Conservation (phyloP, 345 rosid species). For the Arabis alpina region DNA sequence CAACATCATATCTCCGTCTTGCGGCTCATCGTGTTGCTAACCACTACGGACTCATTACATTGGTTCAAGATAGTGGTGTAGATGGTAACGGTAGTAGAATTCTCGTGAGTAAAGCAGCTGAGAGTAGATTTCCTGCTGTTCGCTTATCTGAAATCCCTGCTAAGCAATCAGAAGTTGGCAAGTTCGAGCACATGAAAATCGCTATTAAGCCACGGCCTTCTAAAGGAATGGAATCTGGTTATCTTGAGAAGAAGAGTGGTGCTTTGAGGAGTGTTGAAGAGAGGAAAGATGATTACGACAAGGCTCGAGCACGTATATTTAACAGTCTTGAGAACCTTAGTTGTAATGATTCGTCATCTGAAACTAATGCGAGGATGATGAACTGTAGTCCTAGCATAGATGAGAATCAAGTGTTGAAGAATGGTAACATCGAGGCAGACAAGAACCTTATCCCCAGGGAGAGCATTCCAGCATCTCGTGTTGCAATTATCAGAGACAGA, state of each 20-base stretch:
- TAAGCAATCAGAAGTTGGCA: slow-evolving; percentile 64
- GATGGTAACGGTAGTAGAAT: slow-evolving; percentile 68
- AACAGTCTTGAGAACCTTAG: slow-evolving; percentile 52
- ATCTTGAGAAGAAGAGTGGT: slow-evolving; percentile 48
- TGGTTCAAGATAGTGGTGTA: slow-evolving; percentile 68
- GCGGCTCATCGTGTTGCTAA: slow-evolving; percentile 95
- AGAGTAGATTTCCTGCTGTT: slow-evolving; percentile 67
- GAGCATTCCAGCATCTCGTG: slow-evolving; percentile 54
- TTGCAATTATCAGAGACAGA: slow-evolving; percentile 84
- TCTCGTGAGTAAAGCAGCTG: slow-evolving; percentile 61
- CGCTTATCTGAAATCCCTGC: slow-evolving; percentile 69
- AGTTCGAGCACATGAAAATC: slow-evolving; percentile 63
- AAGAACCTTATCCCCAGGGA: slow-evolving; percentile 49
- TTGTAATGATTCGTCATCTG: slow-evolving; percentile 53
- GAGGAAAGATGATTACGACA: slow-evolving; percentile 90
- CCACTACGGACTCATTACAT: slow-evolving; percentile 81
- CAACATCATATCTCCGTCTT: slow-evolving; percentile 88
- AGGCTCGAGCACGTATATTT: slow-evolving; percentile 87
- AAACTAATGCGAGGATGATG: slow-evolving; percentile 37
- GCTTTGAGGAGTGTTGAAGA: slow-evolving; percentile 75
- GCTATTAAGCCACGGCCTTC: slow-evolving; percentile 64
- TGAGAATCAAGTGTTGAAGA: slow-evolving; percentile 57
- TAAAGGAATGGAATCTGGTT: slow-evolving; percentile 52
- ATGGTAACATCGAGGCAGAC: slow-evolving; percentile 50
- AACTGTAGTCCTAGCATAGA: slow-evolving; percentile 46